Conservation (phyloP, 2,329 filamentous ascomycete species). For the Exophiala phaeomuriformis region DNA sequence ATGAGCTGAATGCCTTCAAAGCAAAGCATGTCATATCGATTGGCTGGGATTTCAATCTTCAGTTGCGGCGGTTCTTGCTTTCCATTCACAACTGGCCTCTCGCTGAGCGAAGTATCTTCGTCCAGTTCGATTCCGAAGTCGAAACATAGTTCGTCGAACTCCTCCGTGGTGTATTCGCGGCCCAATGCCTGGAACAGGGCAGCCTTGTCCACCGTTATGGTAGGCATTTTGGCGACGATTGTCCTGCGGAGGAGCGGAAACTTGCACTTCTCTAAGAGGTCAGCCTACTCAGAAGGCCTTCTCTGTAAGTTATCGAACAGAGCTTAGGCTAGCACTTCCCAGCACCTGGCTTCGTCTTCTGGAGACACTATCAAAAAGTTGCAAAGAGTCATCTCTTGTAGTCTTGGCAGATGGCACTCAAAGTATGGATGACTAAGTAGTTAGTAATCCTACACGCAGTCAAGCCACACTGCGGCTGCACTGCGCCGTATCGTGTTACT, state of each 20-base stretch:
- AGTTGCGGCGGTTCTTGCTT: constrained; percentile 83
- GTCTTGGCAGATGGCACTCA: constrained; percentile 1
- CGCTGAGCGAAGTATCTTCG: constrained; percentile 77
- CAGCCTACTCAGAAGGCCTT: neutral
- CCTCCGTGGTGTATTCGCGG: constrained; percentile 80
- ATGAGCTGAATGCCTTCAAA: constrained; percentile 95
- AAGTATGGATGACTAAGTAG: neutral
- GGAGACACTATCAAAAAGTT: neutral
- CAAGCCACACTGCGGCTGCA: neutral
- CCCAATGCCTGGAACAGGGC: constrained; percentile 89
- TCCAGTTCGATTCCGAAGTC: constrained; percentile 96
- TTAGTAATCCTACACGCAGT: neutral
- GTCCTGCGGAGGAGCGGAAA: neutral
- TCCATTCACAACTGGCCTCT: constrained; percentile 66
- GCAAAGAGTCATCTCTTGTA: constrained; percentile 2
- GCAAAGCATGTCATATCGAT: constrained; percentile 88
- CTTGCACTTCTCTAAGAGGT: neutral
- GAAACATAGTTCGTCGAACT: constrained; percentile 97
- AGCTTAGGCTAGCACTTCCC: neutral
- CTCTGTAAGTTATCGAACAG: neutral
- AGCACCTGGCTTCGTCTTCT: neutral
- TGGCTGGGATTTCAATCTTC: constrained; percentile 97
- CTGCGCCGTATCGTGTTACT: no score
- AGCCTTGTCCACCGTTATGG: constrained; percentile 93
- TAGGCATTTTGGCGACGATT: constrained; percentile 68